phyloP scores from a whole-genome alignment of 2,329 filamentous ascomycete genomes.

The Trichoderma semiorbis region DNA sequence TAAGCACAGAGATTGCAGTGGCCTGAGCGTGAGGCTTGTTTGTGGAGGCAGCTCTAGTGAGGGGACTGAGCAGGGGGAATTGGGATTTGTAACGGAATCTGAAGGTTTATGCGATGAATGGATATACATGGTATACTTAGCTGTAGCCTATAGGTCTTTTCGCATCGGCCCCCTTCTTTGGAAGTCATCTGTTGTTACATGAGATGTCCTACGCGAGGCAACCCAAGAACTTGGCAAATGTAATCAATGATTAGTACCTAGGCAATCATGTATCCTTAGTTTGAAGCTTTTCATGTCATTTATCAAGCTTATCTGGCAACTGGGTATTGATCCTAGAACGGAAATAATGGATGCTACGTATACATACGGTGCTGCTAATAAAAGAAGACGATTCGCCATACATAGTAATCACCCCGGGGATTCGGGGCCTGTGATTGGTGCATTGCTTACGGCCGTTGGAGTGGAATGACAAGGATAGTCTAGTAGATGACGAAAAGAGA shows the following conservation, averaged over 20 bases:
- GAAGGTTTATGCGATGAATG: neutral
- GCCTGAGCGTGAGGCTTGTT: conserved; percentile 8
- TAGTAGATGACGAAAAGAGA: neutral
- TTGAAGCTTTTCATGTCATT: neutral
- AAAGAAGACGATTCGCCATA: neutral
- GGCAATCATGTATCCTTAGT: neutral
- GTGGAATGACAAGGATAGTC: neutral
- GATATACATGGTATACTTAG: neutral
- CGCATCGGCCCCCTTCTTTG: neutral
- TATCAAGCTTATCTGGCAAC: neutral
- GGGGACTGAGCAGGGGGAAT: neutral
- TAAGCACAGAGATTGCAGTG: conserved; percentile 16
- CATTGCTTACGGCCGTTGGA: neutral
- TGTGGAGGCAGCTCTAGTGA: conserved; percentile 2
- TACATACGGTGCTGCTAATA: neutral
- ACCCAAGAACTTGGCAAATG: neutral
- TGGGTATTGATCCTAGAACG: neutral
- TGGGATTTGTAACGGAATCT: neutral
- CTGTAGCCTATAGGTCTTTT: neutral
- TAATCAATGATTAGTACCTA: neutral
- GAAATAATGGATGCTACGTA: neutral
- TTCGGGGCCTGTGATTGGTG: neutral
- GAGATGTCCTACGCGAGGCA: neutral
- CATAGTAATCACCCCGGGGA: neutral
- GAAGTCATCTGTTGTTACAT: neutral